These are phyloP conservation scores for Neofusicoccum kwambonambiense DNA, from an alignment of 2,329 filamentous ascomycete genomes.

Conservation along the genomic window DNA sequence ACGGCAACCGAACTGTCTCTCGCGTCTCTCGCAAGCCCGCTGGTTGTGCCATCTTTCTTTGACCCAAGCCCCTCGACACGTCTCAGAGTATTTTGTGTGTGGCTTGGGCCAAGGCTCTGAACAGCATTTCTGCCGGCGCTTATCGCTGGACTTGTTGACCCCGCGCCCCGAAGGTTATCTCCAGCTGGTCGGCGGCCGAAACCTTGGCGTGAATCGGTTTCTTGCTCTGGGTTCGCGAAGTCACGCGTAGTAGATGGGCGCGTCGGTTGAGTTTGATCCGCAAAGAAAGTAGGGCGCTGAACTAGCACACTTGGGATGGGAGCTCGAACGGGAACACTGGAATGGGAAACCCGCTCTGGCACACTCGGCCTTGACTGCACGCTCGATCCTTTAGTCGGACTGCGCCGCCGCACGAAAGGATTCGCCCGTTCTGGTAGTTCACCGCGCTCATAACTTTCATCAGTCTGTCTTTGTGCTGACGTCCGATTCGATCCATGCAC, in stretches of 20 bases:
- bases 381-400: not conserved
- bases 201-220: not conserved
- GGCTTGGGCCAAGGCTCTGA: not conserved
- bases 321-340: not conserved
- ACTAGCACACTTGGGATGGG: not conserved
- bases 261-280: not conserved
- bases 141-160: not conserved
- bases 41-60: not conserved
- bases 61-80: constrained; percentile 1
- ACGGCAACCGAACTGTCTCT: not conserved
- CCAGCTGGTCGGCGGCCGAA: not conserved
- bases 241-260: not conserved
- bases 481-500: not conserved
- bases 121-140: not conserved
- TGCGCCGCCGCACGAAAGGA: constrained; percentile 13
- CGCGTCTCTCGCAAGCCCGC: not conserved
- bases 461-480: not conserved
- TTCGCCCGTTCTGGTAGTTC: not conserved
- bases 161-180: not conserved
- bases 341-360: not conserved
- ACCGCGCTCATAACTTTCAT: not conserved
- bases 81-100: not conserved
- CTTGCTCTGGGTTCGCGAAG: not conserved
- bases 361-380: not conserved
- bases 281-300: constrained; percentile 11